phyloP scores from a whole-genome alignment of 2,329 filamentous ascomycete genomes.

The Diaporthe batatas region DNA sequence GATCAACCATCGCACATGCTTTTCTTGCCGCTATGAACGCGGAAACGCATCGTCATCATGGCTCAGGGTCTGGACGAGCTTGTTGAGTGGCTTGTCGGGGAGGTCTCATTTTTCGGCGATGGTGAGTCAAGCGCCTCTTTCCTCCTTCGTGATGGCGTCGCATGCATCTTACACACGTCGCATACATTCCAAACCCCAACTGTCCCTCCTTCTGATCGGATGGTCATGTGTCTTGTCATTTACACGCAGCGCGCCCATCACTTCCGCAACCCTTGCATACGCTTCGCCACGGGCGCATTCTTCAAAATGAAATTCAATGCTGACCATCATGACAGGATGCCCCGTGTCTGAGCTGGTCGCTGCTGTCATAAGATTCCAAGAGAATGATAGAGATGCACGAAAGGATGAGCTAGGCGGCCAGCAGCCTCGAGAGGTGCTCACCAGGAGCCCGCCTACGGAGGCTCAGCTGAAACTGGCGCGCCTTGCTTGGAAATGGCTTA shows the following conservation, averaged over 20 bases:
- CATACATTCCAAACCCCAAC: not conserved
- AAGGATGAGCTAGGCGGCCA: conserved; percentile 7
- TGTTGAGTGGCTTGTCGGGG: conserved; percentile 58
- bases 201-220: not conserved
- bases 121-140: conserved; percentile 51
- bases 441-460: conserved; percentile 42
- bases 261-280: not conserved
- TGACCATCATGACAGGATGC: conserved; percentile 41
- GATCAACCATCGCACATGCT: conserved; percentile 42
- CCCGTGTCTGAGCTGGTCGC: conserved; percentile 44
- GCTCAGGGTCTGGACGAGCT: conserved; percentile 59
- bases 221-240: not conserved
- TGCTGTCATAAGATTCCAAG: conserved; percentile 43
- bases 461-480: conserved; percentile 54
- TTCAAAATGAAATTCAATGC: conserved; percentile 10
- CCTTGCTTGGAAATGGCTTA: conserved; percentile 59
- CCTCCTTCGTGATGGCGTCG: not conserved
- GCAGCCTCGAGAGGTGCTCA: not conserved
- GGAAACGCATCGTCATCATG: conserved; percentile 48
- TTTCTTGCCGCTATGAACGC: conserved; percentile 44
- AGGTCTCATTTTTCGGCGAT: conserved; percentile 59
- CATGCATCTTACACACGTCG: conserved; percentile 8
- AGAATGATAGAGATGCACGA: conserved; percentile 25
- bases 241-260: not conserved
- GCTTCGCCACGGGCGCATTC: not conserved